These are phyloP conservation scores for Aspergillus caelatus DNA, from an alignment of 2,329 filamentous ascomycete genomes.

Conservation along the genomic window DNA sequence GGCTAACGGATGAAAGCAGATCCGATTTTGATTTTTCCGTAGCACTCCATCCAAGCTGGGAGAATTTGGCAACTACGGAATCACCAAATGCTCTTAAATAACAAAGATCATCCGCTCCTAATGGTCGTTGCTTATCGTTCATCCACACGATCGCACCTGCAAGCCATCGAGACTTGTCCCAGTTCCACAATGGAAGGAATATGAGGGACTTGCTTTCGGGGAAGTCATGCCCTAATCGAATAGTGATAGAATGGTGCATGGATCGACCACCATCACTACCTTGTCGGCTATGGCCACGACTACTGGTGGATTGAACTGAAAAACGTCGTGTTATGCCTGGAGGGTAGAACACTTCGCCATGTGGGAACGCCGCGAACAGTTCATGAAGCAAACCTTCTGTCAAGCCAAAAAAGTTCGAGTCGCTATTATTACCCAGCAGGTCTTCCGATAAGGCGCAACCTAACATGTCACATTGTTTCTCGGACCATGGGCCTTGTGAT, in stretches of 20 bases:
- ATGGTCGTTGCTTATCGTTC: slow-evolving; percentile 19
- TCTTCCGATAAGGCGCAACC: slow-evolving; percentile 12
- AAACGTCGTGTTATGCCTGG: not conserved
- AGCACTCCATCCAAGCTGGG: slow-evolving; percentile 35
- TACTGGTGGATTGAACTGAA: not conserved
- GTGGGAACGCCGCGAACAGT: slow-evolving; percentile 18
- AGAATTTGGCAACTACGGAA: slow-evolving; percentile 38
- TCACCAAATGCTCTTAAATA: slow-evolving; percentile 41
- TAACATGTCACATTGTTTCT: slow-evolving; percentile 18
- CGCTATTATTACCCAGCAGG: not conserved
- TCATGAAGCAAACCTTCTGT: slow-evolving; percentile 22
- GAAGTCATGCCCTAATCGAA: slow-evolving; percentile 21
- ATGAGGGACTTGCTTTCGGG: slow-evolving; percentile 30
- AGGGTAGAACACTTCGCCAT: slow-evolving; percentile 20
- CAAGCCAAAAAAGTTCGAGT: not conserved
- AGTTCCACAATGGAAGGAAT: slow-evolving; percentile 40
- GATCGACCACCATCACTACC: slow-evolving; percentile 5
- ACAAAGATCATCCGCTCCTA: slow-evolving; percentile 32
- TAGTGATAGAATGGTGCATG: slow-evolving; percentile 7
- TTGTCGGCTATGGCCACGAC: not conserved
- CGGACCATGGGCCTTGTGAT: slow-evolving; percentile 16
- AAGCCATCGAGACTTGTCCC: slow-evolving; percentile 37
- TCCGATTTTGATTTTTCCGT: slow-evolving; percentile 54
- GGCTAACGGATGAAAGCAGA: slow-evolving; percentile 56
- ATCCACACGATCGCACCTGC: slow-evolving; percentile 36